These are phyloP conservation scores for Mycocentrospora acerina DNA, from an alignment of 2,329 filamentous ascomycete genomes.

Conservation along the genomic window DNA sequence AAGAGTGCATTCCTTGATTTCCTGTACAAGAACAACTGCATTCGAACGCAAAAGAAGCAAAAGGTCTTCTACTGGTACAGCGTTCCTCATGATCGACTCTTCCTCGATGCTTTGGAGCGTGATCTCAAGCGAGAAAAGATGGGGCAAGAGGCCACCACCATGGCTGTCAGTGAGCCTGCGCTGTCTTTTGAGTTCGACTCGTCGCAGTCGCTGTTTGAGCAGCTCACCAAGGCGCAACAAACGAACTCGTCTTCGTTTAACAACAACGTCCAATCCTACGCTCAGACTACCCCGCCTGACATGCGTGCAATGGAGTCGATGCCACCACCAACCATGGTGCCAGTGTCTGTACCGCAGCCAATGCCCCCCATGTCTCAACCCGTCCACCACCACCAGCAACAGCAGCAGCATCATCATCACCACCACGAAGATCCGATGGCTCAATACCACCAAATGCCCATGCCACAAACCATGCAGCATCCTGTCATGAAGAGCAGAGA, in stretches of 20 bases:
- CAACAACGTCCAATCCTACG: conserved; percentile 64
- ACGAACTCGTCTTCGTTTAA: conserved; percentile 97
- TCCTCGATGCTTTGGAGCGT: conserved; percentile 94
- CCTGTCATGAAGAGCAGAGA: conserved; percentile 80
- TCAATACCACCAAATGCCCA: conserved; percentile 65
- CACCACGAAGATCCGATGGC: conserved; percentile 67
- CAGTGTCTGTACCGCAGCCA: conserved; percentile 55
- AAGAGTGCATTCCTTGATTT: conserved; percentile 99
- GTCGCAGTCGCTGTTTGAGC: conserved; percentile 97
- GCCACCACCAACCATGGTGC: conserved; percentile 86
- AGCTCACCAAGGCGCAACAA: conserved; percentile 98
- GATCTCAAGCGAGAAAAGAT: conserved; percentile 99
- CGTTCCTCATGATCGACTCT: conserved; percentile 94
- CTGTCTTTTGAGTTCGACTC: conserved; percentile 99
- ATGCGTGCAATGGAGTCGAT: conserved; percentile 91
- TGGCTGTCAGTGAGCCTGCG: conserved; percentile 94
- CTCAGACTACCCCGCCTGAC: conserved; percentile 83
- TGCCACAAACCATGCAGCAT: conserved; percentile 71
- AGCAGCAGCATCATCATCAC: conserved; percentile 47
- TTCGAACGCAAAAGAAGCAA: conserved; percentile 99
- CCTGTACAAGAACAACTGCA: conserved; percentile 99
- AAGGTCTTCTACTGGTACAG: conserved; percentile 99
- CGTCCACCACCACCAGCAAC: conserved; percentile 45
- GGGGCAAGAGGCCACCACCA: conserved; percentile 95
- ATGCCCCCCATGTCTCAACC: conserved; percentile 46